Evolutionary conservation across 2,329 filamentous ascomycete species (phyloP).

Genomic region (Alternaria rosae): DNA sequence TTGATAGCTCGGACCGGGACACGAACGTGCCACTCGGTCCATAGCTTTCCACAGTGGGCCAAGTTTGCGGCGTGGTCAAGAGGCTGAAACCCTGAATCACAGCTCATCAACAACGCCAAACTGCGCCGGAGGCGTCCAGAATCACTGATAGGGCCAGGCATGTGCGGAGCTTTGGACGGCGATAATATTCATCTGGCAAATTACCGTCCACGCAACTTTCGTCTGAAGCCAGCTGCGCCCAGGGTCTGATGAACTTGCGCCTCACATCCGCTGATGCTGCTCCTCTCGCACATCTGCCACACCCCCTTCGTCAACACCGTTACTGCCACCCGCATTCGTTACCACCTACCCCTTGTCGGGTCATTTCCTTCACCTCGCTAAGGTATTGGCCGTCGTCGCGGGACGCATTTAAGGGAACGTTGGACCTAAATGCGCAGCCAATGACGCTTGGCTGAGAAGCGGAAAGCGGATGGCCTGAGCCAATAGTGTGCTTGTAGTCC

Average conservation of each 20-base stretch:
- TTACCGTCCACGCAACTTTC: conserved; percentile 17
- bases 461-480: conserved; percentile 16
- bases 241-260: conserved; percentile 2
- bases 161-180: background rate
- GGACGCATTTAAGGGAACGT: conserved; percentile 30
- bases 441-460: conserved; percentile 16
- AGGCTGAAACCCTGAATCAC: conserved; percentile 41
- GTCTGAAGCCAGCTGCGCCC: conserved; percentile 10
- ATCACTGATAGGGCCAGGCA: conserved; percentile 21
- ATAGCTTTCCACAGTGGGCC: conserved; percentile 18
- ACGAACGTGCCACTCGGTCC: conserved; percentile 30
- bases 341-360: conserved; percentile 28
- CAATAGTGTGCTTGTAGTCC: conserved; percentile 18
- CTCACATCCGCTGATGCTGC: conserved; percentile 18
- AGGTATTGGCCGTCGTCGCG: conserved; percentile 28
- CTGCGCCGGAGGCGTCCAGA: conserved; percentile 11
- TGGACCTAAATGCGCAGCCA: conserved; percentile 31
- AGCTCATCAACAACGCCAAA: conserved; percentile 21
- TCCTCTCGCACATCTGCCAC: conserved; percentile 27
- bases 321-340: conserved; percentile 13
- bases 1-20: conserved; percentile 27
- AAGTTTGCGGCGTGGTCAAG: conserved; percentile 28
- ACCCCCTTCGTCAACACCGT: conserved; percentile 20
- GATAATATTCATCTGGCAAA: conserved; percentile 4
- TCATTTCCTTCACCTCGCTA: conserved; percentile 37